These are phyloP conservation scores for Diaporthe sp. DNA, from an alignment of 2,329 filamentous ascomycete genomes.

Conservation along the genomic window DNA sequence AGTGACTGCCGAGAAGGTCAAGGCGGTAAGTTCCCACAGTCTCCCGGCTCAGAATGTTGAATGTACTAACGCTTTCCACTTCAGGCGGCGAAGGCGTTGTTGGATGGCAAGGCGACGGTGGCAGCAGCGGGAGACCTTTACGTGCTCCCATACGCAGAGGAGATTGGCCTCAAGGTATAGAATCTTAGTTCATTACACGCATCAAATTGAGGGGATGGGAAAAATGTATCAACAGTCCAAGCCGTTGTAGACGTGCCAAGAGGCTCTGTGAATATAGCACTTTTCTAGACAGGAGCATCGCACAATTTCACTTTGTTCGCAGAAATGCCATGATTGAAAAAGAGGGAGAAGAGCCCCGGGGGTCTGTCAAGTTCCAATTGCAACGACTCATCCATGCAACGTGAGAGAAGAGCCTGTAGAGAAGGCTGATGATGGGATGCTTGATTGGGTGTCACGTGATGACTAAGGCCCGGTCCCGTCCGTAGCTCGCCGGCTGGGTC, in stretches of 20 bases:
- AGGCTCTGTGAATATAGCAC: conserved; percentile 63
- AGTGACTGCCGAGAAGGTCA: conserved; percentile 87
- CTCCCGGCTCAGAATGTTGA: not conserved
- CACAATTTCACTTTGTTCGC: conserved; percentile 36
- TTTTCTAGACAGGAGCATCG: conserved; percentile 53
- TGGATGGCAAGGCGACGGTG: conserved; percentile 91
- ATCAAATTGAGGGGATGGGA: conserved; percentile 41
- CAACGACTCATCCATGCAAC: not conserved
- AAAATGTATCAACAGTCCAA: conserved; percentile 60
- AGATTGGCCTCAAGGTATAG: conserved; percentile 95
- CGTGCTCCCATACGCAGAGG: conserved; percentile 91
- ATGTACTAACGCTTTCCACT: conserved; percentile 48
- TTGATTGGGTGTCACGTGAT: conserved; percentile 29
- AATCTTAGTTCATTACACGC: conserved; percentile 48
- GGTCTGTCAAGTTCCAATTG: not conserved
- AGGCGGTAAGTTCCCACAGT: conserved; percentile 74
- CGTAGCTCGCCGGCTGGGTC: conserved; percentile 32
- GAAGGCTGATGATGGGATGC: not conserved
- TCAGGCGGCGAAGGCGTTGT: conserved; percentile 88
- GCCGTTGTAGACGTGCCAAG: conserved; percentile 55
- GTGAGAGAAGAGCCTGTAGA: not conserved
- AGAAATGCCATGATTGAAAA: not conserved
- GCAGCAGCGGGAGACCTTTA: conserved; percentile 93
- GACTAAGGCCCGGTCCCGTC: conserved; percentile 24
- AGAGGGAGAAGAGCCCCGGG: not conserved